These are phyloP conservation scores for Eucalyptus coolabah DNA, from an alignment of 345 rosid species.

Conservation along the genomic window DNA sequence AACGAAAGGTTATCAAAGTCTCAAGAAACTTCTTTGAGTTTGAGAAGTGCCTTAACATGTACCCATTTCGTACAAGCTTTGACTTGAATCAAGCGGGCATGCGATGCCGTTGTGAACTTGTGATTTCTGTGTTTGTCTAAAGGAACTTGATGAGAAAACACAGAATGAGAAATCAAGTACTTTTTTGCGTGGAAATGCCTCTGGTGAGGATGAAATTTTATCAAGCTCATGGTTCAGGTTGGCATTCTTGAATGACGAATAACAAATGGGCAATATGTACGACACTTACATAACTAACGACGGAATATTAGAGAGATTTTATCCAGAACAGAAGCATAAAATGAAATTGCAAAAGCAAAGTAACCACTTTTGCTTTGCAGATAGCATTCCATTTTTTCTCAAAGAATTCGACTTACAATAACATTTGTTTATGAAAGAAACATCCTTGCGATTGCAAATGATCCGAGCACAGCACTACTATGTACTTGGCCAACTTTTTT, in stretches of 20 bases:
- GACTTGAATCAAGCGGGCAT: background rate
- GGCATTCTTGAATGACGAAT: background rate
- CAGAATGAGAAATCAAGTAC: background rate
- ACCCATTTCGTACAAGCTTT: background rate
- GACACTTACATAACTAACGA: background rate
- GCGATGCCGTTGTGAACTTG: background rate
- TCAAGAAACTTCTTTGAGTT: background rate
- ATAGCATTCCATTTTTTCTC: background rate
- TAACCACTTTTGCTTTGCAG: background rate
- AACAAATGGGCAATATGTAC: background rate
- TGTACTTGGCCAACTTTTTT: conserved; percentile 42
- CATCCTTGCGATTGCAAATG: conserved; percentile 37
- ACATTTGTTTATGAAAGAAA: background rate
- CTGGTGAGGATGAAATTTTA: background rate
- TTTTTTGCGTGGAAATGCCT: background rate
- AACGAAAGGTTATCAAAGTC: background rate
- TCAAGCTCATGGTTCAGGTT: background rate
- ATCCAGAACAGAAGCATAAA: background rate
- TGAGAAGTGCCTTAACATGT: background rate
- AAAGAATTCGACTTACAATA: background rate
- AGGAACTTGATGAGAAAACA: background rate
- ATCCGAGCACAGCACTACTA: conserved; percentile 34
- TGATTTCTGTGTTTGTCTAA: background rate
- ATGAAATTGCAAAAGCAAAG: background rate
- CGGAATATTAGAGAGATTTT: background rate